Conservation (phyloP, 2,329 filamentous ascomycete genomes). For the Tolypocladium cylindrosporum region DNA sequence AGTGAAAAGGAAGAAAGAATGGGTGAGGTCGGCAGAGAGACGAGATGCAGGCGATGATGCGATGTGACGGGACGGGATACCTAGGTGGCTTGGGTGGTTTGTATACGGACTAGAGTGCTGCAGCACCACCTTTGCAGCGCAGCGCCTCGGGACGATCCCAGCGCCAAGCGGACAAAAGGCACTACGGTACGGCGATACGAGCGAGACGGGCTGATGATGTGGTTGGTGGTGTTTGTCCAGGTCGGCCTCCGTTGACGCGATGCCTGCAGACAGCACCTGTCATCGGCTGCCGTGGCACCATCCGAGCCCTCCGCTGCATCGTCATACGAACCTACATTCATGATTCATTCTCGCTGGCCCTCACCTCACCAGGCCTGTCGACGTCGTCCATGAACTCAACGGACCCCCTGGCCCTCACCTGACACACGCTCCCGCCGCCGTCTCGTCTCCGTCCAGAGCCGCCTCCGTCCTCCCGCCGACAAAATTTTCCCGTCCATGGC, state of each 20-base stretch:
- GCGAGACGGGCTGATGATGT: background rate
- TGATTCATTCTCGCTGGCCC: background rate
- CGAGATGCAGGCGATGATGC: background rate
- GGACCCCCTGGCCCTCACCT: background rate
- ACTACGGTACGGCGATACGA: background rate
- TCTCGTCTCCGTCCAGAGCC: background rate
- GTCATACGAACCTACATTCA: background rate
- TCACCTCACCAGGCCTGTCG: background rate
- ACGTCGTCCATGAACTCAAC: background rate
- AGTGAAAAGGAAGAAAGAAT: background rate
- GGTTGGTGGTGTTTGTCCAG: background rate
- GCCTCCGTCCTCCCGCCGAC: no score
- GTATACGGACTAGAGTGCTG: background rate
- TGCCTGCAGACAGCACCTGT: background rate
- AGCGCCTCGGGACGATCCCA: background rate
- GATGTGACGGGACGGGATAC: background rate
- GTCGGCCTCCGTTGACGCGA: no score
- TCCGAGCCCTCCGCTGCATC: background rate
- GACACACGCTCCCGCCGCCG: background rate
- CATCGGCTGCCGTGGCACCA: background rate
- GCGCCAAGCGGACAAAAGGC: background rate
- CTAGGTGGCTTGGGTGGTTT: background rate
- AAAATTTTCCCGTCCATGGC: no score
- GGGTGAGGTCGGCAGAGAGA: background rate
- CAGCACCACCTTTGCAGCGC: no score